Evolutionary conservation across 2,329 filamentous ascomycete genomes (phyloP).

Genomic region (Arthrocladium fulminans): DNA sequence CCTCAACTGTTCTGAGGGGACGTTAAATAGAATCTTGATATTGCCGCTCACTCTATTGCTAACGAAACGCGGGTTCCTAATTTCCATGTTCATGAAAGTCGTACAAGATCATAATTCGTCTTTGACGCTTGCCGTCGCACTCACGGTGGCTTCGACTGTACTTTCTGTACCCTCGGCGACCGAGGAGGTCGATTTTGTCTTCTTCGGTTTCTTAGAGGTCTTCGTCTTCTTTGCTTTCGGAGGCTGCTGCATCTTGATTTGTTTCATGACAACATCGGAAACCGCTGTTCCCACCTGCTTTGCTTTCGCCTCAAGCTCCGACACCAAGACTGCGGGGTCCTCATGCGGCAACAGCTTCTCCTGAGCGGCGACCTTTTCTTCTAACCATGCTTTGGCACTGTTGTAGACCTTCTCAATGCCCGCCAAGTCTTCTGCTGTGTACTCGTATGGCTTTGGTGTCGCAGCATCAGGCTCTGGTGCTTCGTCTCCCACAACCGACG

Average conservation of each 20-base stretch:
- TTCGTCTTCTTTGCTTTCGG: slow-evolving; percentile 24
- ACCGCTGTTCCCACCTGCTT: slow-evolving; percentile 63
- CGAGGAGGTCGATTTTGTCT: slow-evolving; percentile 20
- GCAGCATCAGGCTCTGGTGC: slow-evolving; percentile 28
- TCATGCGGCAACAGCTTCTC: slow-evolving; percentile 59
- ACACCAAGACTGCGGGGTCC: slow-evolving; percentile 63
- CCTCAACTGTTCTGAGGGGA: too few relatives aligned
- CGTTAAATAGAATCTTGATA: neutral
- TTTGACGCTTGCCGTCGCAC: neutral
- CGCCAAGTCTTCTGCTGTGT: slow-evolving; percentile 63
- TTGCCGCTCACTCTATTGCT: neutral
- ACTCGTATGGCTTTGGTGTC: slow-evolving; percentile 44
- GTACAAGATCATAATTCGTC: slow-evolving; percentile 4
- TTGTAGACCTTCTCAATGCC: slow-evolving; percentile 55
- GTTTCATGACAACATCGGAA: slow-evolving; percentile 62
- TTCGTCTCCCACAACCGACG: slow-evolving; percentile 29
- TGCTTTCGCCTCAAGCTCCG: slow-evolving; percentile 61
- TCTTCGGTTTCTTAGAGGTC: slow-evolving; percentile 25
- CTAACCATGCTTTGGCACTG: slow-evolving; percentile 63
- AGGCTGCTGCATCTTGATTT: slow-evolving; percentile 47
- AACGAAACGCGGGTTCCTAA: neutral
- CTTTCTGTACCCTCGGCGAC: neutral
- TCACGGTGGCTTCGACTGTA: neutral
- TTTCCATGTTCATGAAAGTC: neutral
- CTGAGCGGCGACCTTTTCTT: slow-evolving; percentile 61